These are phyloP conservation scores for Mortierella sp. DNA, from an alignment of 371 early-diverging fungal species.

Conservation along the genomic window DNA sequence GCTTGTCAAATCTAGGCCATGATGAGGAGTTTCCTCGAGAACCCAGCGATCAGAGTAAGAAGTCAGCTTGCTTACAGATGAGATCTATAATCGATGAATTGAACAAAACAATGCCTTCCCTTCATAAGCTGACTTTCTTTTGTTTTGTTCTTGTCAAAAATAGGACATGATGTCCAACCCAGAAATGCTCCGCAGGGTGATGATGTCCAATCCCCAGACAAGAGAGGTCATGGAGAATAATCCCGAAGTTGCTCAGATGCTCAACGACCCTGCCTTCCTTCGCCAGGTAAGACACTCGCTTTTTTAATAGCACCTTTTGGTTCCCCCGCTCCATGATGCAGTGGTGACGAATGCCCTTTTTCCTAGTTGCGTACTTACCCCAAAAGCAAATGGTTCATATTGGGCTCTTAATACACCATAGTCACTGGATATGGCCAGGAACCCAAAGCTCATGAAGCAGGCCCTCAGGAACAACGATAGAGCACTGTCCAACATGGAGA, in stretches of 20 bases:
- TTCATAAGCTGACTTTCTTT: conserved; percentile 6
- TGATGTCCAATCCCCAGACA: conserved; percentile 82
- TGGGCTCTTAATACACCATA: conserved; percentile 14
- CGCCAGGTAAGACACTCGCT: conserved; percentile 64
- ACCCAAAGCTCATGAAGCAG: conserved; percentile 87
- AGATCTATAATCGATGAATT: background rate
- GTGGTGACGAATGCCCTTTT: background rate
- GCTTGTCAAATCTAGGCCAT: conserved; percentile 22
- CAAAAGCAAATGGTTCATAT: background rate
- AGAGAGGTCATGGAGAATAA: conserved; percentile 77
- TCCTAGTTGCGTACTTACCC: background rate
- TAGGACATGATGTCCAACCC: conserved; percentile 68
- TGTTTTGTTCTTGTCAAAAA: background rate
- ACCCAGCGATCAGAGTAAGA: conserved; percentile 52
- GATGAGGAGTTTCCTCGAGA: conserved; percentile 42
- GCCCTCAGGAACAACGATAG: conserved; percentile 89
- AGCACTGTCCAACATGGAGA: conserved; percentile 88
- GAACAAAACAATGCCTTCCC: background rate
- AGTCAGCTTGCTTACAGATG: background rate
- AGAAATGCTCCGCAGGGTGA: conserved; percentile 80
- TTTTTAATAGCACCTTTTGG: background rate
- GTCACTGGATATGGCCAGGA: conserved; percentile 65
- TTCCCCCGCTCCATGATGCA: background rate
- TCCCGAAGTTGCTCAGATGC: conserved; percentile 84
- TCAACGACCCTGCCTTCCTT: conserved; percentile 83